phyloP scores from a whole-genome alignment of 1,284 basidiomycete genomes.

The Farysia itapuensis region DNA sequence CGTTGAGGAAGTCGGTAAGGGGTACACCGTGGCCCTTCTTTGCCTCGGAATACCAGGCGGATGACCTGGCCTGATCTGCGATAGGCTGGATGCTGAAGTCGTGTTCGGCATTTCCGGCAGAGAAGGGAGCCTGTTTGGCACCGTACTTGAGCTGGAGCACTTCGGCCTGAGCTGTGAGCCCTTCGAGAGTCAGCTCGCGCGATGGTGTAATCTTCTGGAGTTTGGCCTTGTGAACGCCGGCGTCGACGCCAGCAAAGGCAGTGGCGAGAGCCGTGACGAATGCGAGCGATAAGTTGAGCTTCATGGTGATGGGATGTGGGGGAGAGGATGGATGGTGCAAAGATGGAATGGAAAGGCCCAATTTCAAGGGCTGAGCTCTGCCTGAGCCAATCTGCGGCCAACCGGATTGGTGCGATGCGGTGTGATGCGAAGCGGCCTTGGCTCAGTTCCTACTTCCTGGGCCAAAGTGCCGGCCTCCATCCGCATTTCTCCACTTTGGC shows the following conservation, averaged over 20 bases:
- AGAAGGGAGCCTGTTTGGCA: constrained; percentile 51
- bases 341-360: constrained; percentile 69
- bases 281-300: constrained; percentile 64
- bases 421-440: no score
- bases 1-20: constrained; percentile 93
- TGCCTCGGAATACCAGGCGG: constrained; percentile 54
- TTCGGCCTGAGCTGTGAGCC: constrained; percentile 68
- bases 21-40: constrained; percentile 86
- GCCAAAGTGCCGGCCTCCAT: no score
- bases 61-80: constrained; percentile 35
- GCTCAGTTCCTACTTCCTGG: no score
- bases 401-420: no score
- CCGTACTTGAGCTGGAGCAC: constrained; percentile 55
- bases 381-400: no score
- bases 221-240: constrained; percentile 52
- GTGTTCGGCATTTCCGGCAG: constrained; percentile 64
- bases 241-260: constrained; percentile 63
- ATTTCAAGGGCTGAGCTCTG: no score
- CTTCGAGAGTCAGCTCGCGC: constrained; percentile 72
- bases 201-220: constrained; percentile 67
- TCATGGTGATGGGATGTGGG: constrained; percentile 27
- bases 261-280: constrained; percentile 66
- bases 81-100: constrained; percentile 63
- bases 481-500: no score
- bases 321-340: constrained; percentile 68